Evolutionary conservation across 2,329 filamentous ascomycete species (phyloP).

Genomic region (Botrytis fragariae): DNA sequence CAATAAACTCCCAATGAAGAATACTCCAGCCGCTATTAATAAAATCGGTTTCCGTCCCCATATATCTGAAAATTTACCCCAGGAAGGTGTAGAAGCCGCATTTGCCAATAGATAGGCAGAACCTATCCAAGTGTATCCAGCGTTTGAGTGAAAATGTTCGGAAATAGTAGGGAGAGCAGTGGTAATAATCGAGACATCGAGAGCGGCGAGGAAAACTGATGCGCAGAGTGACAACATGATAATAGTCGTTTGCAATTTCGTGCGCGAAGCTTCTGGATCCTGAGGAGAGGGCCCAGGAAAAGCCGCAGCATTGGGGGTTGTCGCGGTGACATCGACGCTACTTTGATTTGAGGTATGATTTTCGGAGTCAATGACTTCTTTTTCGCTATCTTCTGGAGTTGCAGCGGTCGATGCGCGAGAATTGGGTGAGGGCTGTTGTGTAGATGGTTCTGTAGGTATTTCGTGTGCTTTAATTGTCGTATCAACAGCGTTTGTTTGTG

Average conservation of each 20-base stretch:
- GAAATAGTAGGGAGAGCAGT: constrained; percentile 61
- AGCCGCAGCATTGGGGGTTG: neutral
- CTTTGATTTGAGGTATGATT: neutral
- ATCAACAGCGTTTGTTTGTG: neutral
- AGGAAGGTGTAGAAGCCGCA: constrained; percentile 61
- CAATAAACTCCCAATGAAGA: constrained; percentile 52
- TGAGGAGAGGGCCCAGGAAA: neutral
- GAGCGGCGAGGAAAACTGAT: constrained; percentile 38
- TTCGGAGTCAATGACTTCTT: neutral
- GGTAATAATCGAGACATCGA: constrained; percentile 53
- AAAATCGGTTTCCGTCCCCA: constrained; percentile 56
- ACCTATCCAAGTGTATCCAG: constrained; percentile 71
- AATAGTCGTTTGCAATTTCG: constrained; percentile 35
- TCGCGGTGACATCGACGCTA: neutral
- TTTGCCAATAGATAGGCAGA: constrained; percentile 69
- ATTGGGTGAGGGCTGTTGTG: neutral
- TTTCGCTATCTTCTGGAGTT: neutral
- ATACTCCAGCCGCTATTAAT: constrained; percentile 47
- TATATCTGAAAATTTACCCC: constrained; percentile 62
- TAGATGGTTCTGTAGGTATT: neutral
- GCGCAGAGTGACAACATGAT: constrained; percentile 38
- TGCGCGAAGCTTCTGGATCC: constrained; percentile 35
- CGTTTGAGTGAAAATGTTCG: constrained; percentile 49
- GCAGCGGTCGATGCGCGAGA: neutral
- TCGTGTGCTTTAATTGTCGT: neutral